Conservation (phyloP, 2,329 filamentous ascomycete genomes). For the Atkinsonella hypoxylon region DNA sequence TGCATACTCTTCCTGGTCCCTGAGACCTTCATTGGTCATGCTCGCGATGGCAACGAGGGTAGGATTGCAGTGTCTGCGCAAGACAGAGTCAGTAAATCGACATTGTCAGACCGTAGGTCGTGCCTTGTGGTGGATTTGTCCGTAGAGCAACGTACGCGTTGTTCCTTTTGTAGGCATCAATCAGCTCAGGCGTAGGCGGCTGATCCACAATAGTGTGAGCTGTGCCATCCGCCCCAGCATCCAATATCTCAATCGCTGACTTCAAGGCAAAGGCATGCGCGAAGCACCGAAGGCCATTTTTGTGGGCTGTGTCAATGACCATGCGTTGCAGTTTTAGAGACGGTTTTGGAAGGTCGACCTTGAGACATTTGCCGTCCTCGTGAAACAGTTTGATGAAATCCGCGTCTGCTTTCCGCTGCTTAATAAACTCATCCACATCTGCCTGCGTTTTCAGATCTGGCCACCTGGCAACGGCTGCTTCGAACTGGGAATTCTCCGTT, state of each 20-base stretch:
- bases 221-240: conserved; percentile 17
- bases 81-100: not conserved
- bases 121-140: not conserved
- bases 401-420: conserved; percentile 26
- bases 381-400: conserved; percentile 42
- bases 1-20: conserved; percentile 10
- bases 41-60: conserved; percentile 13
- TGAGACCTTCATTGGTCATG: conserved; percentile 13
- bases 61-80: conserved; percentile 11
- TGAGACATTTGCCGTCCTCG: conserved; percentile 30
- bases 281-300: conserved; percentile 14
- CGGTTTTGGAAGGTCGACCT: conserved; percentile 24
- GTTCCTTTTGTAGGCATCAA: conserved; percentile 13
- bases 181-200: conserved; percentile 12
- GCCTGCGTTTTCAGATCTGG: conserved; percentile 25
- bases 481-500: not conserved
- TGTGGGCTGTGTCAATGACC: conserved; percentile 26
- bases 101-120: too few relatives aligned
- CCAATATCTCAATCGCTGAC: conserved; percentile 17
- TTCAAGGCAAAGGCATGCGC: conserved; percentile 16
- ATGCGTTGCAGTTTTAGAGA: conserved; percentile 30
- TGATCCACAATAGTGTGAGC: conserved; percentile 20
- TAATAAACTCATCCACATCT: conserved; percentile 29
- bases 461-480: conserved; percentile 21
- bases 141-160: conserved; percentile 6